Evolutionary conservation across 805 yeast genomes (phyloP), one percentile per base, ranked within the genome.

Genomic region (Starmerella tilneyi): DNA sequence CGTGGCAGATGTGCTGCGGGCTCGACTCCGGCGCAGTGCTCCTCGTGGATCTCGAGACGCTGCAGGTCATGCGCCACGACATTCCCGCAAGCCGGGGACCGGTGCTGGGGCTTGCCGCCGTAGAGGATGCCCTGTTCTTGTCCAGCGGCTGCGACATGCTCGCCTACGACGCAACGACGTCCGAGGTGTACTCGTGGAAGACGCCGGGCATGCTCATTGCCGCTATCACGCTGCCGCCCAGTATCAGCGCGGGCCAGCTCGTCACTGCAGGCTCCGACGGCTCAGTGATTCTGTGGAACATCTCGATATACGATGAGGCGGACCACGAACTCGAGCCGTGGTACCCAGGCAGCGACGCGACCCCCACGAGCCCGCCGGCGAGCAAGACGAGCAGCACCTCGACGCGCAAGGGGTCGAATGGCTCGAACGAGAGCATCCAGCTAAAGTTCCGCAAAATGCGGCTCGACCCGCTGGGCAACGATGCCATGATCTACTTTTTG

Each of bases 31-130:
- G 95, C 9, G 67, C 69, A 21, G 71, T 89, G n/a, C 77, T 79
- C 46, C 77, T 84, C 5, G 83, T 95, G 85, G 97, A 92, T 56
- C 65, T 89, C 39, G 78, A 81, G 39, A 86, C 97, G 0, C 71
- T 72, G 44, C 97, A 89, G 59, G 64, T 79, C 48, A 63, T 77
- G 44, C 31, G 60, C 33, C 55, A 59, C 27, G 52, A 52, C 4
- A 27, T 52, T 12, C 26, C 41, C 17, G 21, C 20, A 30, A 55
- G 54, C 44, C 41, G 35, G 3, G 50, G 47, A 7, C 60, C 79
- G 45, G 74, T 84, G 2, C 69, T 79, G 29, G 72, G 89, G 2
- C 55, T 84, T 28, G 74, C 79, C 1, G 70, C 75, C 6, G 66
- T 70, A 44, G 68, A 69, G 15, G 75, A 73, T 48, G 75, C 78